Evolutionary conservation across 1,284 basidiomycete species (phyloP).

Genomic region (Pseudozyma pruni): DNA sequence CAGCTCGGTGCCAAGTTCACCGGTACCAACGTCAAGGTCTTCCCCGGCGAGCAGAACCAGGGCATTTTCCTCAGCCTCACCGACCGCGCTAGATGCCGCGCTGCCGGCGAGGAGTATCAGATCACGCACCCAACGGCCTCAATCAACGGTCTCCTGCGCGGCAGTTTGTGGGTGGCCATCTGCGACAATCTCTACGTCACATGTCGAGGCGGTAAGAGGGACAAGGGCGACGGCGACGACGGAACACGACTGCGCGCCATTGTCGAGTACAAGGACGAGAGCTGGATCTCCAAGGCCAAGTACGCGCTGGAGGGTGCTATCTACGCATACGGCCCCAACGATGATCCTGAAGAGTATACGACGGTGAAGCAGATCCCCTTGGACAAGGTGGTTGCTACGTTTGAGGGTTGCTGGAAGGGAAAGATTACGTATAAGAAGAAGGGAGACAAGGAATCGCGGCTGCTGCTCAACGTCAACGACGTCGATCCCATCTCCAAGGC

Average conservation of each 20-base stretch:
- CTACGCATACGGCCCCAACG: slow-evolving; percentile 77
- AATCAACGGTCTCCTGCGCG: slow-evolving; percentile 90
- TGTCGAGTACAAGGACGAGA: slow-evolving; percentile 97
- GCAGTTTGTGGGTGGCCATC: slow-evolving; percentile 88
- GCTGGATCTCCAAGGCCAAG: slow-evolving; percentile 89
- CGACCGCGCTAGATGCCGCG: slow-evolving; percentile 46
- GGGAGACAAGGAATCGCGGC: slow-evolving; percentile 75
- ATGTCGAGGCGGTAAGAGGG: slow-evolving; percentile 76
- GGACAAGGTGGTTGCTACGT: slow-evolving; percentile 79
- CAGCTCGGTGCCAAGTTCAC: slow-evolving; percentile 81
- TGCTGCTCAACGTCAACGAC: slow-evolving; percentile 81
- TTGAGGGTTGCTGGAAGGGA: slow-evolving; percentile 90
- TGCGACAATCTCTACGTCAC: slow-evolving; percentile 82
- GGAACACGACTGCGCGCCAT: slow-evolving; percentile 77
- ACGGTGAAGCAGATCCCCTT: slow-evolving; percentile 89
- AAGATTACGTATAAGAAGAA: slow-evolving; percentile 82
- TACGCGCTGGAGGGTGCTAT: slow-evolving; percentile 91
- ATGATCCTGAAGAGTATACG: slow-evolving; percentile 76
- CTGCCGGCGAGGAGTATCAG: slow-evolving; percentile 69
- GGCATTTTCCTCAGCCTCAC: slow-evolving; percentile 76
- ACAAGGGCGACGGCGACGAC: slow-evolving; percentile 43
- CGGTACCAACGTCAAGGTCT: slow-evolving; percentile 70
- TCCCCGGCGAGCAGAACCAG: slow-evolving; percentile 73
- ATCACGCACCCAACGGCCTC: slow-evolving; percentile 88
- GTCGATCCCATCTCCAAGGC: slow-evolving; percentile 82